Conservation (phyloP, 2,329 filamentous ascomycete genomes). For the Emericellopsis atlantica region DNA sequence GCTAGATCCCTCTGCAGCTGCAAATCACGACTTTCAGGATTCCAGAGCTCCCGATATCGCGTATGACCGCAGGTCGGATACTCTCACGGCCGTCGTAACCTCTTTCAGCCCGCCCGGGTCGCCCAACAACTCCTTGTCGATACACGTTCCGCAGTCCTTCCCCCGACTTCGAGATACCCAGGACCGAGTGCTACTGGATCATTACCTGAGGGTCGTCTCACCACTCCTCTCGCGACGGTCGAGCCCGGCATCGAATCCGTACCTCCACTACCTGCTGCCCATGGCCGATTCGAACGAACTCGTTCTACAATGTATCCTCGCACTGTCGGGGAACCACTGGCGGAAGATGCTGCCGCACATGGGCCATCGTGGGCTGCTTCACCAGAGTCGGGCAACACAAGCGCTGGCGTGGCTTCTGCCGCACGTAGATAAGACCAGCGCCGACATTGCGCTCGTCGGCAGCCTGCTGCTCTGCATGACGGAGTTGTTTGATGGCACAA, state of each 20-base stretch:
- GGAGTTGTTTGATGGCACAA: constrained; percentile 27
- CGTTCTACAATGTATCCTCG: constrained; percentile 18
- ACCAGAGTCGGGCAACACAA: constrained; percentile 18
- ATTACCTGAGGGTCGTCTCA: constrained; percentile 19
- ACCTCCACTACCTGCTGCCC: constrained; percentile 16
- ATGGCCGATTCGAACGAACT: constrained; percentile 18
- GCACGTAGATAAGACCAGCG: constrained; percentile 16
- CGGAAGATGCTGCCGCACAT: constrained; percentile 17
- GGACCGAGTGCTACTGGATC: constrained; percentile 19
- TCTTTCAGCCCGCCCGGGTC: constrained; percentile 10
- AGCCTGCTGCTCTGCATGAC: constrained; percentile 28
- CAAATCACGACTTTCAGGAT: not conserved
- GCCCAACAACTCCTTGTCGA: constrained; percentile 10
- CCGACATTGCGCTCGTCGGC: constrained; percentile 22
- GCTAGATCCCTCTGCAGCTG: not conserved
- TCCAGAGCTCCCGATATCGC: not conserved
- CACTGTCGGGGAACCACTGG: constrained; percentile 20
- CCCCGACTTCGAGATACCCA: constrained; percentile 14
- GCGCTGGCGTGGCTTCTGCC: constrained; percentile 17
- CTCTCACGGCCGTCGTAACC: not conserved
- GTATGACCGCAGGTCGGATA: not conserved
- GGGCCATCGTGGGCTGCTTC: constrained; percentile 14
- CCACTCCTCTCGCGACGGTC: constrained; percentile 17
- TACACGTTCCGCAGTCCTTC: constrained; percentile 15
- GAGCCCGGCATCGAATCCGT: constrained; percentile 13